Evolutionary conservation across 2,329 filamentous ascomycete species (phyloP), one percentile per base, ranked within the genome.

Genomic region (Fusarium dlaminii): DNA sequence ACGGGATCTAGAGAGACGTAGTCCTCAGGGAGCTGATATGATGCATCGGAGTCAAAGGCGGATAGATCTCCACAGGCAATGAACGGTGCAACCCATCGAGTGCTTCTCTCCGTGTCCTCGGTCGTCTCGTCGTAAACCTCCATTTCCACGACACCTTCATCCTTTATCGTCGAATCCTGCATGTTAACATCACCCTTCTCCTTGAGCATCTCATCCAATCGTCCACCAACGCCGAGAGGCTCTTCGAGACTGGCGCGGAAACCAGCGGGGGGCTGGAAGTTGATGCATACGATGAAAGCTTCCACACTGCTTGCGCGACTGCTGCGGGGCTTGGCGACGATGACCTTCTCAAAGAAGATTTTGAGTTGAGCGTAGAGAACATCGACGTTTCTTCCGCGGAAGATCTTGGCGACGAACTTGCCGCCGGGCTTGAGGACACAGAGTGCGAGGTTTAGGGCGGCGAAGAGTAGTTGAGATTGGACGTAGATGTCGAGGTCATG

Each of bases 401-500:
- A 99, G 70, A 99, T 98, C 86, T 99, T 99, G 68, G 96, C 96
- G 13, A 99, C 96, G 78, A 99, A 99, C 79, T 94, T 97, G 72
- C 96, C 96, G 48, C 96, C 96, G 0, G 95, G 95, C 68, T 93
- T 93, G 29, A 99, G 89, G 18, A 99, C 95, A 80, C 96, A 97
- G 18, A 98, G 90, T 1, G 96, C 95, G 6, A 99, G 90, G 81
- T 98, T 98, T 27, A 99, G 89, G 0, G 96, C 96, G 0, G 96
- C 94, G 82, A 97, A 98, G 56, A 99, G 91, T 14, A 99, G 89
- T 83, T 98, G 96, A 14, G 94, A 95, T 84, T 99, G 96, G 24
- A 99, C 94, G 83, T 99, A 99, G 76, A 98, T 98, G 83, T 99
- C 96, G 40, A 99, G 90, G 81, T 99, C 96, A 82, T 99, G 96